Evolutionary conservation across 2,329 filamentous ascomycete genomes (phyloP), one percentile per base, ranked within the genome.

Genomic region (Coniochaeta hoffmannii): DNA sequence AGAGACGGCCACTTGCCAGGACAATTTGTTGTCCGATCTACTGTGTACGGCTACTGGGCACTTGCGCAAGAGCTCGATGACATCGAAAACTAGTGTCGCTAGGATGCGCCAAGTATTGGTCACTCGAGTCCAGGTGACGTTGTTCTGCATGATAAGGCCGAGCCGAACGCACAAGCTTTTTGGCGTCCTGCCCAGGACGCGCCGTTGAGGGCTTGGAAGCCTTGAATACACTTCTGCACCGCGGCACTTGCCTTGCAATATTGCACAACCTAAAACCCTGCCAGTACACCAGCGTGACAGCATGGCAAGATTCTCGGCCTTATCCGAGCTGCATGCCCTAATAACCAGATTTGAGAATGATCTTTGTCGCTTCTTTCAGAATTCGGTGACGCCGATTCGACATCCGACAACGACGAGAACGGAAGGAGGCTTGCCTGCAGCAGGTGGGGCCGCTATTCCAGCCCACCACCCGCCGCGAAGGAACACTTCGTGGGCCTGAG

Each of bases 91-190:
- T n/a, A n/a, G n/a, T n/a, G n/a, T n/a, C n/a, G n/a, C 34, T 6
- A 36, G 12, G 34, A 36, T 41, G 36, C 17, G 36, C 41, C 41
- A 28, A 46, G 41, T 26, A 11, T 46, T 46, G 4, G 24, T 24
- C n/a, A 7, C 24, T 12, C 4, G 11, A 19, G 28, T 24, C 36
- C 54, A 55, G 49, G 49, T 55, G 54, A 44, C 54, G 54, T 53
- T 52, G 54, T 49, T 8, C 28, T 50, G 53, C 53, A 54, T 54
- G 38, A 34, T 35, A 19, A 51, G 50, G 22, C 54, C 38, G 50
- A 36, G 22, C 54, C 38, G 50, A 36, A 17, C 32, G 19, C 15
- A 52, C 36, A 56, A 56, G 54, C 54, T 53, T 56, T 55, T 53
- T 24, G 22, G 41, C 41, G 17, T 46, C 26, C 22, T 19, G 41